These are phyloP conservation scores for Psilocybe mexicana DNA, from an alignment of 1,284 basidiomycete genomes.

Conservation along the genomic window DNA sequence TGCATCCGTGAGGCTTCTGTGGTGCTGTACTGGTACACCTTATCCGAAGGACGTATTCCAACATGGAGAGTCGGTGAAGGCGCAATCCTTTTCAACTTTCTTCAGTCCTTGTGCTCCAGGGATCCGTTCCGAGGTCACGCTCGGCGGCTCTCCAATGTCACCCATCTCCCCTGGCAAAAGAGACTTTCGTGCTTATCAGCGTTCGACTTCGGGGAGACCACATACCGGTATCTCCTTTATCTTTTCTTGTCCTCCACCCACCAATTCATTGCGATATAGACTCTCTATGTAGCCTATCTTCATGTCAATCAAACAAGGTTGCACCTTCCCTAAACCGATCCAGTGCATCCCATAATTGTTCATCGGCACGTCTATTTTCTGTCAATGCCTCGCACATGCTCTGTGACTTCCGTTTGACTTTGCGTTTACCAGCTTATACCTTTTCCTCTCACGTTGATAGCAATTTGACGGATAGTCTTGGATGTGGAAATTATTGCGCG, in stretches of 20 bases:
- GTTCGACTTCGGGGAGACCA: too few relatives aligned
- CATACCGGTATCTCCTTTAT: background rate
- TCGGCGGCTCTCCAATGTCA: too few relatives aligned
- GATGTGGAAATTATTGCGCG: constrained; percentile 20
- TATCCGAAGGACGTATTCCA: background rate
- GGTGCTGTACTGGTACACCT: background rate
- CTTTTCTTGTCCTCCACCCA: background rate
- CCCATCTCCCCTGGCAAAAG: too few relatives aligned
- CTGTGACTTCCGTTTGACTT: background rate
- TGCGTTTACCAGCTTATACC: background rate
- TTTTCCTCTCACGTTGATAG: constrained; percentile 21
- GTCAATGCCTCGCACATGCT: constrained; percentile 1
- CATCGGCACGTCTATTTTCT: background rate
- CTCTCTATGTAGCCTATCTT: background rate
- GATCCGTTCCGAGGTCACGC: too few relatives aligned
- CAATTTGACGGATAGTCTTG: constrained; percentile 12
- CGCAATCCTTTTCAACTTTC: background rate
- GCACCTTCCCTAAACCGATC: background rate
- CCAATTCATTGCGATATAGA: background rate
- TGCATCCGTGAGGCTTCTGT: constrained; percentile 1
- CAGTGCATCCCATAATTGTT: background rate
- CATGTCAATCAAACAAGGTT: background rate
- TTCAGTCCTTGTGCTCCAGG: background rate
- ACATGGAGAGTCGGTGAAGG: background rate
- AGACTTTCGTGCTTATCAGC: too few relatives aligned